A percentile compares a stretch with the other conserved stretches of the same genome.
Conservation (phyloP, 306 rosid species). For the Vicia sativa region DNA sequence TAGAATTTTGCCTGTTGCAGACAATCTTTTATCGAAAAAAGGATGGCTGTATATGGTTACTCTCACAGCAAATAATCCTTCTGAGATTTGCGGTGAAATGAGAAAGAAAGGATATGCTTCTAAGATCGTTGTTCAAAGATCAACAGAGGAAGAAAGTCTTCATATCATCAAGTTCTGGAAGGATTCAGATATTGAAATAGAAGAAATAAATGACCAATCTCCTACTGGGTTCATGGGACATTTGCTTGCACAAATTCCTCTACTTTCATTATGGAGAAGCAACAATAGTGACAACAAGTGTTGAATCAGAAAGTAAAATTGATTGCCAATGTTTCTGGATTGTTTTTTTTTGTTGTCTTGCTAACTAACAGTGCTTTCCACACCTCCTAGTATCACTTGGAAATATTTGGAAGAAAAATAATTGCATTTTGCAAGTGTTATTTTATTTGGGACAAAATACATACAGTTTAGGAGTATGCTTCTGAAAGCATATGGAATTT, state of each 20-base stretch:
- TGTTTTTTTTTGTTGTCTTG: constrained; percentile 6
- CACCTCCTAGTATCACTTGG: too few relatives aligned
- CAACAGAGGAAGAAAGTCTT: constrained; percentile 90
- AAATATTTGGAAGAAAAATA: too few relatives aligned
- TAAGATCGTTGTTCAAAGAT: constrained; percentile 79
- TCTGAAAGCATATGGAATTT: too few relatives aligned
- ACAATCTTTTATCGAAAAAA: constrained; percentile 70
- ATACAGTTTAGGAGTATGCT: too few relatives aligned
- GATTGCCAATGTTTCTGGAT: not conserved
- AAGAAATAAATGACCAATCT: constrained; percentile 42
- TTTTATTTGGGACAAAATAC: too few relatives aligned
- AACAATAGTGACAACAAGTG: constrained; percentile 35
- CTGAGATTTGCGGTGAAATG: constrained; percentile 78
- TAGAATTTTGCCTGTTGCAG: constrained; percentile 73
- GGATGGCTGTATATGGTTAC: constrained; percentile 95
- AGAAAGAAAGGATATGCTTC: constrained; percentile 80
- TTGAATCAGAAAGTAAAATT: constrained; percentile 26
- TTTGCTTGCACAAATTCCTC: constrained; percentile 54
- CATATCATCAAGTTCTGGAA: constrained; percentile 94
- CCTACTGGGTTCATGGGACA: constrained; percentile 43
- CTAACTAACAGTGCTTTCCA: not conserved
- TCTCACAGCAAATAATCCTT: constrained; percentile 76
- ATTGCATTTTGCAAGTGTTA: too few relatives aligned
- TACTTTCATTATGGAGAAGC: constrained; percentile 46
- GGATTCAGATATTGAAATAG: constrained; percentile 44